Conservation (phyloP, 495 filamentous ascomycete species). For the Penicillium antarcticum region DNA sequence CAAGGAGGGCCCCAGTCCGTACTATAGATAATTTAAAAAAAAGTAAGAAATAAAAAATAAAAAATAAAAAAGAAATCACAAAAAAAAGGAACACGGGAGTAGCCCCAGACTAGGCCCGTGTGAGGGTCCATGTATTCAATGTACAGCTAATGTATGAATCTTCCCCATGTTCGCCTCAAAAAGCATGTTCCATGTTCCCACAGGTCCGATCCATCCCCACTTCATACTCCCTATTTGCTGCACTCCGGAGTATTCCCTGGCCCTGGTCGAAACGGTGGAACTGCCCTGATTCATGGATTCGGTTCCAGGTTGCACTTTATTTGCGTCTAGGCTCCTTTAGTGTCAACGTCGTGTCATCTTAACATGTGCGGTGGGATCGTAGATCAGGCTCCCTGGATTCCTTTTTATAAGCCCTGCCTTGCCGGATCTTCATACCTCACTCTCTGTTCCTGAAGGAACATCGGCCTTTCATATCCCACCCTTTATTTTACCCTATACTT, state of each 20-base stretch:
- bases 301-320: constrained; percentile 17
- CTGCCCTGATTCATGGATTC: constrained; percentile 30
- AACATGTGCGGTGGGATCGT: constrained; percentile 41
- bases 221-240: constrained; percentile 1
- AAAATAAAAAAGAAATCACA: constrained; percentile 11
- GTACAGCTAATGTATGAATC: not conserved
- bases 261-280: constrained; percentile 22
- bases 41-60: not conserved
- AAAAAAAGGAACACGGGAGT: constrained; percentile 8
- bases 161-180: constrained; percentile 21
- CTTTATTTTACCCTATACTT: constrained; percentile 3
- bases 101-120: constrained; percentile 19
- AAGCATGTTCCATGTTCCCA: constrained; percentile 17
- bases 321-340: constrained; percentile 34
- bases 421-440: constrained; percentile 5
- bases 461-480: constrained; percentile 3
- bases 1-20: not conserved
- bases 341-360: constrained; percentile 46
- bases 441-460: constrained; percentile 16
- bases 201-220: constrained; percentile 16
- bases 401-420: constrained; percentile 15
- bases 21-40: constrained; percentile 4
- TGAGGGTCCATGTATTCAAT: constrained; percentile 4
- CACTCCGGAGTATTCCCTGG: constrained; percentile 17
- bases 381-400: constrained; percentile 30